Evolutionary conservation across 148 eudicot species (phyloP), one percentile per base, ranked within the genome.

Genomic region (Rhododendron kiyosumense): DNA sequence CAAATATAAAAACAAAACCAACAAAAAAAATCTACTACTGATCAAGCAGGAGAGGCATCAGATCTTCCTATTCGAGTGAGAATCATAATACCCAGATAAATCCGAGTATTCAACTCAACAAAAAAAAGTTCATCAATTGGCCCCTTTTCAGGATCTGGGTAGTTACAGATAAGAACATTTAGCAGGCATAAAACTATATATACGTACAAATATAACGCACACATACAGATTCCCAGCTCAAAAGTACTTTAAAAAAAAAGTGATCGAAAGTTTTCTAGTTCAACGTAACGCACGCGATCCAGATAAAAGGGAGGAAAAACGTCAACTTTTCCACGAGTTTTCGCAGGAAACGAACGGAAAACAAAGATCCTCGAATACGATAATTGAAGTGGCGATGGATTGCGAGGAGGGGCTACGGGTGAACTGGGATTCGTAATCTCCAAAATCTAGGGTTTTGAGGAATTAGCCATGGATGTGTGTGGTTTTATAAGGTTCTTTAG

Each of bases 41-140:
- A n/a, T 26, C 15, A 28, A 69, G 7, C 17, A 11, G 52, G 84
- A 51, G 51, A 79, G 75, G 92, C 89, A 92, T 92, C 92, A 92
- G 94, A 92, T 92, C 92, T 92, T 92, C 92, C 92, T 90, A 90
- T 92, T 84, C 89, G 87, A 89, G 87, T 82, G 77, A 87, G 74
- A 90, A 73, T 90, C 91, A 89, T n/a, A 54, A 87, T 71, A 80
- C 86, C 79, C 81, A 52, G 3, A 84, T 51, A 18, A 28, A 30
- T 45, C 71, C 2, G 84, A 38, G 89, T 28, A 80, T 84, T 87
- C 89, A 84, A 84, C 89, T 87, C 84, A n/a, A 59, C 2, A 41
- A 26, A 57, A 57, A 10, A 41, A 13, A 87, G 30, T 26, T 65
- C 93, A 85, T 91, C 91, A 90, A 82, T 84, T 86, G 91, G 32